Evolutionary conservation across 441 rosid species (phyloP), one percentile per base, ranked within the genome.

Genomic region (Croton laevigatus): DNA sequence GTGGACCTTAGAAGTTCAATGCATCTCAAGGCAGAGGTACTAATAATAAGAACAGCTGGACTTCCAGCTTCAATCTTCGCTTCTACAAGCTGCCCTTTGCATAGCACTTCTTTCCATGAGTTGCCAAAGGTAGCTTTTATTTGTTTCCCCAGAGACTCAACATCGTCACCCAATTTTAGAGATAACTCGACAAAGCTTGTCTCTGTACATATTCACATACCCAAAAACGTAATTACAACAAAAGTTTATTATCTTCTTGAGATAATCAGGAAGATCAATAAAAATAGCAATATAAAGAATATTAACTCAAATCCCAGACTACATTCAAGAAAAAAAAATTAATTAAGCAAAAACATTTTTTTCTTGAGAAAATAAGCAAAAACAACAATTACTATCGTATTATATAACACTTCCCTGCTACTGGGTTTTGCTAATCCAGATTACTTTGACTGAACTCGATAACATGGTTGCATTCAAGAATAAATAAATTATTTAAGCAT

Each of bases 1-100:
- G 6, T 9, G 40, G 4, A 85, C 98, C 92, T 90, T 55, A 88
- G 45, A 57, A 93, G 78, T 22, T 89, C 91, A 59, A 89, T 80
- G 52, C 89, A 76, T 81, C 96, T 84, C 73, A 93, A 45, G 42
- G 97, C 93, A 62, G 97, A 93, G 6, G 87, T 74, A 55, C 87
- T 75, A 62, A 93, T 68, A 53, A 88, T 78, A 53, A 89, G 85
- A 79, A 87, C 88, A 32, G 85, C 79, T 5, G 94, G 98, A 70
- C 74, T 83, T 59, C 97, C 97, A 0, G 90, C 77, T 48, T 85
- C 87, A 2, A 87, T 71, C 22, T 76, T 73, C 49, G 90, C 90
- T 77, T 83, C 90, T 64, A 69, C 38, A 12, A 72, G 54, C 71
- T 80, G 75, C 67, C 84, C 84, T 76, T 87, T 85, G 66, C 81